Evolutionary conservation across 2,329 filamentous ascomycete species (phyloP), one percentile per base, ranked within the genome.

Genomic region (Paecilomyces dactylethromorphus): DNA sequence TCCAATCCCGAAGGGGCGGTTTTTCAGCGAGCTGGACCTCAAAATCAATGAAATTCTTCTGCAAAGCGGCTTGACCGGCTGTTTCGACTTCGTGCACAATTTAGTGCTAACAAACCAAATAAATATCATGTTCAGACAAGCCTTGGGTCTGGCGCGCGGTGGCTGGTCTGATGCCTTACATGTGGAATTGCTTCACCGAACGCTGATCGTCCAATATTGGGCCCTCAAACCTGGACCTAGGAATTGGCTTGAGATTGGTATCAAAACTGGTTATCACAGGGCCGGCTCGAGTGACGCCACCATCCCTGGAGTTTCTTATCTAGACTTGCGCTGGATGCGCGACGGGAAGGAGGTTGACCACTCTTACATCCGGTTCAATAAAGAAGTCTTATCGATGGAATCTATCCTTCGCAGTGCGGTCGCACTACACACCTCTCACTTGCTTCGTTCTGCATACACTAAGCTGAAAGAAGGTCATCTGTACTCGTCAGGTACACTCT

Each of bases 191-290:
- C 80, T 96, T 39, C 90, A 94, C 70, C 85, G 94, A 60, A 88
- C 88, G 29, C 78, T 99, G 59, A 86, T 92, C 10, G 84, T 99
- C 33, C 92, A 97, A 68, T 99, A 99, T 75, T 99, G 94, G 94
- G 81, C 84, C 15, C 82, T 84, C 55, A 84, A 87, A 66, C 81
- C 82, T 58, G 85, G 85, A 0, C 81, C 84, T 15, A 96, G 95
- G 78, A 96, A 87, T 71, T 99, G 94, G 93, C 81, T 99, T 54
- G 87, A 97, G 63, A 80, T 99, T 55, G 92, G 92, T 10, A 84
- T 96, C 35, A 75, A 71, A 55, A 68, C 69, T 51, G 69, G 71
- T 31, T 59, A 60, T 52, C 57, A 52, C 54, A 50, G 24, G 31
- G 12, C 54, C 18, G 51, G 56, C 39, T 56, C 58, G 32, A 58